Percentiles rank a stretch among this genome's conserved stretches.
These are phyloP conservation scores for Aegilops umbellulata DNA, from an alignment of 176 grass and related monocot genomes.

Conservation along the genomic window DNA sequence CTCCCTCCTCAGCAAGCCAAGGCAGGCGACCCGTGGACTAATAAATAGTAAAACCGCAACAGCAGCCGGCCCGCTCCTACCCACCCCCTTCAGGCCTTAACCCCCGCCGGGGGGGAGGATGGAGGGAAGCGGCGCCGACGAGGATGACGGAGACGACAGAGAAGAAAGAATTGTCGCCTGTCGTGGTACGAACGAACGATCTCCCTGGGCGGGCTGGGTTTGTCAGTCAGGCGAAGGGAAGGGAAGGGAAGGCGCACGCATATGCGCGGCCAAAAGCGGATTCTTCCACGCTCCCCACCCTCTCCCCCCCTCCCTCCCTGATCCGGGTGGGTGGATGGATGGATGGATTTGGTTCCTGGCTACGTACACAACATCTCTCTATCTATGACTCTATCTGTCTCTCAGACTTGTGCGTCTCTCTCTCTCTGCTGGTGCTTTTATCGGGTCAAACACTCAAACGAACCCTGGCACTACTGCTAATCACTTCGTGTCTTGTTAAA, in stretches of 20 bases:
- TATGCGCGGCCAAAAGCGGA: constrained; percentile 20
- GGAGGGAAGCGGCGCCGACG: not conserved
- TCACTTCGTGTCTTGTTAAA: no score
- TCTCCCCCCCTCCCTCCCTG: accelerated
- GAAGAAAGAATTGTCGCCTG: not conserved
- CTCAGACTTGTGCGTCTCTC: not conserved
- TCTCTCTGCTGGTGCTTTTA: not conserved
- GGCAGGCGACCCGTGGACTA: no score
- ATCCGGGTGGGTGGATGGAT: not conserved
- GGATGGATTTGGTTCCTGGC: not conserved
- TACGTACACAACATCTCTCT: not conserved
- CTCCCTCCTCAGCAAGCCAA: no score
- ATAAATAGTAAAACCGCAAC: no score
- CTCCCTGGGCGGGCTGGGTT: not conserved
- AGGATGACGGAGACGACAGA: not conserved
- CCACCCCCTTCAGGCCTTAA: no score
- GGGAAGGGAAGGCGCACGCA: constrained; percentile 1
- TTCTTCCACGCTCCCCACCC: constrained; percentile 10
- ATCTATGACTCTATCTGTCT: not conserved
- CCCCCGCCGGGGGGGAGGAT: not conserved
- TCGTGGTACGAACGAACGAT: not conserved
- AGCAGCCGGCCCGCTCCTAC: no score
- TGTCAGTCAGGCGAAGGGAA: not conserved
- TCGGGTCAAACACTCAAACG: not conserved
- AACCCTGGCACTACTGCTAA: not conserved